Conservation (phyloP, 1,284 basidiomycete species). For the Macrocystidia cucumis region DNA sequence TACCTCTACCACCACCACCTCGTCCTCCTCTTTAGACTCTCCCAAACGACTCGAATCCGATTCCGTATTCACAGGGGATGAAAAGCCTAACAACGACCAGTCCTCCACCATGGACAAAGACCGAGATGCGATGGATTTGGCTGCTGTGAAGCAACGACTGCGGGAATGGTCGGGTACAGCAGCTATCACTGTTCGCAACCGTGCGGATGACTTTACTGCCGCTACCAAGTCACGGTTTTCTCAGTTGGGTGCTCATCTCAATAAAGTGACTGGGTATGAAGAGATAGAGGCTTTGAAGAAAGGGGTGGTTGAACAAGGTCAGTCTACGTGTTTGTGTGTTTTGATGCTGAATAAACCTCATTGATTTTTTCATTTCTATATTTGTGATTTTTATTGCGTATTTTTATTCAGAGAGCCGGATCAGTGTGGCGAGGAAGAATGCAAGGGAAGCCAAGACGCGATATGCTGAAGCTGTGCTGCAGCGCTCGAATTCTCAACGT, state of each 20-base stretch:
- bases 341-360: constrained; percentile 2
- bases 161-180: constrained; percentile 44
- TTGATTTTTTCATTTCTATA: constrained; percentile 3
- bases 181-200: constrained; percentile 38
- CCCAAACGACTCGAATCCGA: constrained; percentile 1
- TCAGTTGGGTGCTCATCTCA: constrained; percentile 71
- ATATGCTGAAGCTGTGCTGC: constrained; percentile 68
- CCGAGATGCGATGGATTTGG: constrained; percentile 15
- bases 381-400: background rate
- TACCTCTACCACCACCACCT: constrained; percentile 2
- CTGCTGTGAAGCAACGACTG: constrained; percentile 31
- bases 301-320: constrained; percentile 77
- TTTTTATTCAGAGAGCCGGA: constrained; percentile 47
- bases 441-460: constrained; percentile 64
- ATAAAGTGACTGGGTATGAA: constrained; percentile 84
- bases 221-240: constrained; percentile 54
- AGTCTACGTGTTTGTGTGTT: constrained; percentile 16
- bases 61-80: background rate
- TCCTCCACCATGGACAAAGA: background rate
- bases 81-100: background rate
- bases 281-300: constrained; percentile 81
- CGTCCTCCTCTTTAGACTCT: background rate
- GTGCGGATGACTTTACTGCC: constrained; percentile 50
- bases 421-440: constrained; percentile 48
- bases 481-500: constrained; percentile 75